phyloP scores from a whole-genome alignment of 1,139 yeast species.

The Suhomyces panamericanus region DNA sequence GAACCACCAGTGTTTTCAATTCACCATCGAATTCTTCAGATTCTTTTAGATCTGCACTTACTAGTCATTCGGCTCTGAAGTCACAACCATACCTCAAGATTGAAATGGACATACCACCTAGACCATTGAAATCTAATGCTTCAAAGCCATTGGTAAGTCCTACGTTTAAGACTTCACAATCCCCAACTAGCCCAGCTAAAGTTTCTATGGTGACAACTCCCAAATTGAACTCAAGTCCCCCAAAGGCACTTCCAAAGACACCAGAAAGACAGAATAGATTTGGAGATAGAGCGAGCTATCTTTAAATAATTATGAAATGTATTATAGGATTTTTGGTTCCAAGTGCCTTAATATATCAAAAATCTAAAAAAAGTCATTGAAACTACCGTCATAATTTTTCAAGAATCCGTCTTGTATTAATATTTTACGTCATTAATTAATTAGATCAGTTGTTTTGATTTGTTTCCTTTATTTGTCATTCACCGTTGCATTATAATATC shows the following conservation, averaged over 20 bases:
- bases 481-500: too few species aligned
- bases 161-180: not conserved
- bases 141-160: not conserved
- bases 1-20: not conserved
- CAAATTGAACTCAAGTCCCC: not conserved
- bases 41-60: not conserved
- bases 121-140: not conserved
- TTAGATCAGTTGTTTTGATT: not conserved
- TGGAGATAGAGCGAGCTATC: constrained; percentile 6
- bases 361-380: not conserved
- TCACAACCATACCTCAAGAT: not conserved
- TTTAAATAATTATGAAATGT: not conserved
- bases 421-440: not conserved
- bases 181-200: not conserved
- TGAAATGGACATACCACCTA: not conserved
- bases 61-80: not conserved
- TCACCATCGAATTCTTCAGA: not conserved
- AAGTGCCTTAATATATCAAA: too few species aligned
- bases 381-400: not conserved
- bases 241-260: constrained; percentile 7
- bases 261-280: constrained; percentile 14
- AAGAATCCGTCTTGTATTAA: not conserved
- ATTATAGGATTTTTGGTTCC: not conserved
- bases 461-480: too few species aligned
- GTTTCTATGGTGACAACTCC: not conserved